phyloP scores from a whole-genome alignment of 495 filamentous ascomycete genomes.

The Tuber microsphaerosporum region DNA sequence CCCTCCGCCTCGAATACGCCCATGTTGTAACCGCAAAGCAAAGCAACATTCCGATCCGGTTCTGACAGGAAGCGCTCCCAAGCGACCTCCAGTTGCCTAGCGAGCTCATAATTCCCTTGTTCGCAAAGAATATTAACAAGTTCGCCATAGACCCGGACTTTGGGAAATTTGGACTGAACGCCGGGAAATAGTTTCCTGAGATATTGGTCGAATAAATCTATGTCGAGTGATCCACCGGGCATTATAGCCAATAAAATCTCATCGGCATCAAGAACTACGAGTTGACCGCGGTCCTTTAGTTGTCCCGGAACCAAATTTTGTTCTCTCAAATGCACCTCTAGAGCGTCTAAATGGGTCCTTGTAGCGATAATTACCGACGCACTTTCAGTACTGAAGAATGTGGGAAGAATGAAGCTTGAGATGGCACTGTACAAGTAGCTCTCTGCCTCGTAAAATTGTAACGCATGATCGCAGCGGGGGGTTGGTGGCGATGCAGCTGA shows the following conservation, averaged over 20 bases:
- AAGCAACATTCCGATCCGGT: slow-evolving; percentile 30
- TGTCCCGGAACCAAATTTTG: slow-evolving; percentile 40
- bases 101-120: slow-evolving; percentile 32
- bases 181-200: slow-evolving; percentile 31
- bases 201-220: slow-evolving; percentile 34
- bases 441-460: slow-evolving; percentile 42
- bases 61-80: slow-evolving; percentile 39
- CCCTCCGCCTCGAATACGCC: slow-evolving; percentile 38
- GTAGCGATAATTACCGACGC: slow-evolving; percentile 41
- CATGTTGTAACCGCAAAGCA: slow-evolving; percentile 43
- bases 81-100: slow-evolving; percentile 38
- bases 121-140: slow-evolving; percentile 42
- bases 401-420: slow-evolving; percentile 41
- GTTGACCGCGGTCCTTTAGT: slow-evolving; percentile 35
- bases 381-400: slow-evolving; percentile 40
- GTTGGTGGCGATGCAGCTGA: slow-evolving; percentile 21
- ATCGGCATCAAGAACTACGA: slow-evolving; percentile 40
- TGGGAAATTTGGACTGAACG: slow-evolving; percentile 34
- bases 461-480: slow-evolving; percentile 34
- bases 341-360: slow-evolving; percentile 37
- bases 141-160: slow-evolving; percentile 41
- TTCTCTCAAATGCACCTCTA: slow-evolving; percentile 38
- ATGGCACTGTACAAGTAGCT: slow-evolving; percentile 38
- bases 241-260: slow-evolving; percentile 29
- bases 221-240: slow-evolving; percentile 20